Evolutionary conservation across 108 stramenopile species (phyloP), one percentile per base, ranked within the genome.

Genomic region (Tribonema minus): DNA sequence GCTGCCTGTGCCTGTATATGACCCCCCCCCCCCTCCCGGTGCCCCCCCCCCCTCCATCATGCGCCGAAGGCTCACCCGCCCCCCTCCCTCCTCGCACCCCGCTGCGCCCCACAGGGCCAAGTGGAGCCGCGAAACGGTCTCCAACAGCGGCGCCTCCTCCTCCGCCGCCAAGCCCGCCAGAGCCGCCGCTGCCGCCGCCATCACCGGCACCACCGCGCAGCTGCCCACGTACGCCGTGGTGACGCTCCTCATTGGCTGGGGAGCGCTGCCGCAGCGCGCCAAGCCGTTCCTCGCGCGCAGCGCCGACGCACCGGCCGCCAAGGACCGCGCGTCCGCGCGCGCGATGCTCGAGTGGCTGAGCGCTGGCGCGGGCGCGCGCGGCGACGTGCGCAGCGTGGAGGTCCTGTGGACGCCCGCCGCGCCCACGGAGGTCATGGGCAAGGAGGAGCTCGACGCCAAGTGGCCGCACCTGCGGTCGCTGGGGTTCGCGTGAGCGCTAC

Each of bases 371-470:
- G 75, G 54, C 3, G 39, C 38, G 2, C 64, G 66, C 1, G 66
- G 61, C 29, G 65, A 67, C 35, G 29, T 76, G 28, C 27, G 40
- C 38, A 61, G 58, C 5, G 75, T 76, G 1, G 75, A 76, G 75
- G 66, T 76, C 38, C 66, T 76, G 32, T 76, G 75, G 75, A 76
- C 75, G 9, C 75, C 75, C 30, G 66, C 75, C 26, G 75, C 61
- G 26, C 39, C 41, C 7, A 41, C 37, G 15, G 75, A 76, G 25
- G 30, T 31, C 3, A 38, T 76, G 2, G 66, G 58, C 54, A 33
- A 41, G 15, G 75, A 76, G 31, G 75, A 67, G 23, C 30, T 76
- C 20, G 75, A 76, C 58, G 15, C 66, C 35, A 76, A 76, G 39
- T 76, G 75, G 75, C 75, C 75, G 2, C 41, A 67, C 61, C 75